Base-by-base conservation (phyloP, 352 stramenopile species). In the Phytophthora capsici region DNA sequence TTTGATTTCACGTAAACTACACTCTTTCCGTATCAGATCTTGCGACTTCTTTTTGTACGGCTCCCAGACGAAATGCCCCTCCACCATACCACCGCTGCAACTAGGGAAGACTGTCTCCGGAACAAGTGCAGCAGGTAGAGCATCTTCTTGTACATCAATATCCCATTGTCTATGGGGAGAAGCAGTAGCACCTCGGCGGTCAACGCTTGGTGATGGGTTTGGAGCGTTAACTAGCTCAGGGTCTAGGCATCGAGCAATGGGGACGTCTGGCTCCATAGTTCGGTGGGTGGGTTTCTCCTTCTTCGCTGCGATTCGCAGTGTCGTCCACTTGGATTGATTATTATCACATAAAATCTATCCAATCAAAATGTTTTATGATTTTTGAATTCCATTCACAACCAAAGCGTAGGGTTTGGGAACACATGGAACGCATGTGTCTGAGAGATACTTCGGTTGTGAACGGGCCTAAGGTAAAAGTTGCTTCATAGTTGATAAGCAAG, bases 391-490 rank as follows among this genome's bases (percentile, higher is more conserved):
- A 45, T 45, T 45, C 38, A 23, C 38, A 45, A 45, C 38, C 38
- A 12, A 46, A 26, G n/a, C n/a, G 2, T 46, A 6, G 20, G 38
- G 38, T 16, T 46, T 23, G 38, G 38, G 38, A 9, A 45, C 38
- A 17, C 38, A 45, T 45, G 38, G 1, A 46, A 19, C 38, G 3
- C 38, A 46, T 46, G n/a, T 19, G n/a, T 22, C 38, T 19, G 25
- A 16, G 22, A 26, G 38, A n/a, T 12, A 26, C 38, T 45, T 45
- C 38, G 38, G 38, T 46, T 46, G 38, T 26, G 38, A 46, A 46
- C 38, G 38, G 16, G 38, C 38, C 13, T 45, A n/a, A n/a, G n/a
- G n/a, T n/a, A n/a, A n/a, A n/a, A n/a, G n/a, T n/a, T n/a, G n/a
- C n/a, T n/a, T n/a, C n/a, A n/a, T n/a, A n/a, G n/a, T n/a, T n/a